phyloP scores from a whole-genome alignment of 495 filamentous ascomycete species.

The Aspergillus funiculosus region DNA sequence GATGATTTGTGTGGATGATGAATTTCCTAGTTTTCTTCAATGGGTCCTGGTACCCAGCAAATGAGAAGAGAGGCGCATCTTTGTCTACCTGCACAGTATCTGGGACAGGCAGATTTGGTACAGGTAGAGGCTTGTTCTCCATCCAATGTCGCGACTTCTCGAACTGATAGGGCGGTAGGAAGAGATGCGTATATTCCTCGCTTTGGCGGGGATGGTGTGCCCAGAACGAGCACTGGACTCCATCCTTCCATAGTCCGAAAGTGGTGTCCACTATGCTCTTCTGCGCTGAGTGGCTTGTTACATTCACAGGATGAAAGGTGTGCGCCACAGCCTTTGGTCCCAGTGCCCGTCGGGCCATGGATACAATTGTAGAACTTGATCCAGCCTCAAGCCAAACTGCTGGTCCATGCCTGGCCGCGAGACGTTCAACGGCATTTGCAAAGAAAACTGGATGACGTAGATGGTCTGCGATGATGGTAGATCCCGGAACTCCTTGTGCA shows the following conservation, averaged over 20 bases:
- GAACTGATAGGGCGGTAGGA: constrained; percentile 53
- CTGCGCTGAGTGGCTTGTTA: constrained; percentile 29
- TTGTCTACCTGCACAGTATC: neutral
- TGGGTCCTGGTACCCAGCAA: constrained; percentile 40
- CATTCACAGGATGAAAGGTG: constrained; percentile 40
- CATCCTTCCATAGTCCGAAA: constrained; percentile 42
- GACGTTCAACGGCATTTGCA: constrained; percentile 39
- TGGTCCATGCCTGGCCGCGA: constrained; percentile 28
- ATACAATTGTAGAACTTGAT: constrained; percentile 41
- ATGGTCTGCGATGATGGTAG: constrained; percentile 40
- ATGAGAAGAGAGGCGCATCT: constrained; percentile 29
- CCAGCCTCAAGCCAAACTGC: constrained; percentile 50
- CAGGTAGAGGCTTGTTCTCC: constrained; percentile 23
- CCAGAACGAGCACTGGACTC: constrained; percentile 43
- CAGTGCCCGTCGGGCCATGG: constrained; percentile 37
- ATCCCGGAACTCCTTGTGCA: constrained; percentile 29
- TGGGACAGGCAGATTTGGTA: neutral
- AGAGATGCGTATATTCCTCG: constrained; percentile 27
- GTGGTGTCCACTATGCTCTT: constrained; percentile 38
- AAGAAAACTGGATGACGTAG: constrained; percentile 50
- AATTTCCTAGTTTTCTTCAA: constrained; percentile 34
- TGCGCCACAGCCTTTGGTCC: neutral
- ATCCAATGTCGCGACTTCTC: constrained; percentile 42
- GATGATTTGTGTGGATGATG: constrained; percentile 41
- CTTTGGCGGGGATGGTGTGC: constrained; percentile 36